These are phyloP conservation scores for Borovskyia barvae DNA, from an alignment of 208 protist species.

Conservation along the genomic window DNA sequence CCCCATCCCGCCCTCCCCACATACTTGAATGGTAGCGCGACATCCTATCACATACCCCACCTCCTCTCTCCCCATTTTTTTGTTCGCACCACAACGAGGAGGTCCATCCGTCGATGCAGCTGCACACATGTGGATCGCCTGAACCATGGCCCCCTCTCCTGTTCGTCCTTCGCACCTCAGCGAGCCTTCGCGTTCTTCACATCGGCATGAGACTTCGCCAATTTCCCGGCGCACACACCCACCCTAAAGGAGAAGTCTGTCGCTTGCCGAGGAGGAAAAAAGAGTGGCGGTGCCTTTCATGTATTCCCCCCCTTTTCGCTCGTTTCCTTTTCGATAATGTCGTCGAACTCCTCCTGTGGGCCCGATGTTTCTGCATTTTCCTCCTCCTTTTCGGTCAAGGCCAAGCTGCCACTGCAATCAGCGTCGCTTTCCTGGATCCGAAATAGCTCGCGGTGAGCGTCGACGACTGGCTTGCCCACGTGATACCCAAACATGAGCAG, in stretches of 20 bases:
- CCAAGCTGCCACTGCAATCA: neutral
- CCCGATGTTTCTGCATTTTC: neutral
- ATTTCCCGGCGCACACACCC: neutral
- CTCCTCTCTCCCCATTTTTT: too few species aligned
- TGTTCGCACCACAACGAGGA: too few species aligned
- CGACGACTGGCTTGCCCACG: constrained; percentile 59
- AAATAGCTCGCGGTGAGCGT: constrained; percentile 44
- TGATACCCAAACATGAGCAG: constrained; percentile 55
- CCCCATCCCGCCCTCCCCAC: too few species aligned
- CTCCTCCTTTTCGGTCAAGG: neutral
- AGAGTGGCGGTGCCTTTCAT: neutral
- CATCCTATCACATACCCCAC: too few species aligned
- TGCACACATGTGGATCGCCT: too few species aligned
- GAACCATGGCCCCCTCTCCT: too few species aligned
- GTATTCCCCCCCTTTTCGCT: constrained; percentile 6
- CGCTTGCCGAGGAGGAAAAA: neutral
- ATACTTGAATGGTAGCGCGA: too few species aligned
- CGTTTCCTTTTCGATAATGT: constrained; percentile 13
- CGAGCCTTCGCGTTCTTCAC: too few species aligned
- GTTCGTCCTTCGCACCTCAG: too few species aligned
- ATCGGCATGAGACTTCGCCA: too few species aligned
- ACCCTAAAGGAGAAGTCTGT: neutral
- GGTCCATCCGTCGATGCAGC: too few species aligned
- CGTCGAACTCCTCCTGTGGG: constrained; percentile 20
- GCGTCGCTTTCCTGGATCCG: neutral